Base-by-base conservation (phyloP, 176 grass and related monocot species). In the Musa beccarii region DNA sequence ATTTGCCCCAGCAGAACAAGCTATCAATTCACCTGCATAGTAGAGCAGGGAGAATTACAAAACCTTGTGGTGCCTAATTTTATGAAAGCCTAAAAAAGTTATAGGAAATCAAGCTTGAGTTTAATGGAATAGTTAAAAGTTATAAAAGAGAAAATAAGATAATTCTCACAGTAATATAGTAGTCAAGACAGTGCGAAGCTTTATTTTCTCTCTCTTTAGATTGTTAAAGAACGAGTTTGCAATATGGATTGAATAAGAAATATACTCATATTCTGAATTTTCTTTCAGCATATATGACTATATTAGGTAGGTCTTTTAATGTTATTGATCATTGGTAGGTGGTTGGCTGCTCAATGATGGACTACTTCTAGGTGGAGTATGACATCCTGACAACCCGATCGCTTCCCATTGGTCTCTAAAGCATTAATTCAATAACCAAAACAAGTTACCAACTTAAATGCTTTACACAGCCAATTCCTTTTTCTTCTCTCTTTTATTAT, bases 1-100 rank as follows among this genome's bases (percentile, higher is more conserved):
- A 81, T 89, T 99, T 59, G 88, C 86, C 76, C 90, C 90, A 75
- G 96, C 91, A 81, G 96, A 92, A 61, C 85, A 86, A 1, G 91
- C 85, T 74, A 88, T 83, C 84, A 91, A 82, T 53, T 83, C 85
- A 85, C 90, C 90, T 92, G 79, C 69, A 67, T 9, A 51, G 3
- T 51, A 70, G 10, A 71, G 52, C 9, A 12, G 17, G 10, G 21
- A 66, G 63, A 25, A 13, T 66, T 20, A 59, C 14, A 21, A 26
- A 66, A 66, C n/a, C 16, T 70, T 70, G 68, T 23, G 1, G 66
- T 51, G 16, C 34, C 43, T 70, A 51, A 11, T 59, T 8, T 1
- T 9, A 59, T 24, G 12, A 10, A 56, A 16, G 21, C 0, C 51
- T 29, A n/a, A 28, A 56, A 54, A 34, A 34, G 6, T 12, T 28